Conservation (phyloP, 2,329 filamentous ascomycete genomes). For the Aspergillus sp. region DNA sequence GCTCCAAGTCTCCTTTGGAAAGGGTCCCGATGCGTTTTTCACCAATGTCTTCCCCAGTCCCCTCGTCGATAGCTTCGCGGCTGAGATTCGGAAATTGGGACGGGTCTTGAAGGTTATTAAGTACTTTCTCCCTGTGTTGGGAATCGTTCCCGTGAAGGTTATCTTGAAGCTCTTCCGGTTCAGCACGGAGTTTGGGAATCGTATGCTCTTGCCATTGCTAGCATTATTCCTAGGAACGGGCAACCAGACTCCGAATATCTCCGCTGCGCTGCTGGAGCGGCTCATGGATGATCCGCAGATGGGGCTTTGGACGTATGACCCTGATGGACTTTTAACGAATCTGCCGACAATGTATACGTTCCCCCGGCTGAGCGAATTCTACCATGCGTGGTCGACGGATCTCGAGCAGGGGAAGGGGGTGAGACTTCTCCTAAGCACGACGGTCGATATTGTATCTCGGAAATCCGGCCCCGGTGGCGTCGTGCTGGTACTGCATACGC, state of each 20-base stretch:
- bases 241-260: slow-evolving; percentile 74
- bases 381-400: slow-evolving; percentile 59
- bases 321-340: slow-evolving; percentile 59
- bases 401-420: slow-evolving; percentile 56
- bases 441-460: slow-evolving; percentile 51
- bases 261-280: slow-evolving; percentile 68
- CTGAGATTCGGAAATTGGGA: slow-evolving; percentile 60
- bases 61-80: slow-evolving; percentile 59
- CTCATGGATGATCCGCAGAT: slow-evolving; percentile 63
- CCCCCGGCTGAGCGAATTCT: slow-evolving; percentile 62
- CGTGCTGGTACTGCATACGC: slow-evolving; percentile 38
- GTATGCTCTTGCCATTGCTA: slow-evolving; percentile 72
- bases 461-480: slow-evolving; percentile 53
- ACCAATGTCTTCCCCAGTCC: slow-evolving; percentile 64
- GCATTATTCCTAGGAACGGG: slow-evolving; percentile 76
- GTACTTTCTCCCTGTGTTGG: slow-evolving; percentile 60
- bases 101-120: slow-evolving; percentile 61
- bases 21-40: slow-evolving; percentile 62
- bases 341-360: slow-evolving; percentile 64
- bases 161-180: slow-evolving; percentile 72
- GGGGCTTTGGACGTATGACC: slow-evolving; percentile 64
- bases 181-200: slow-evolving; percentile 70
- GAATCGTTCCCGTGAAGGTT: slow-evolving; percentile 63
- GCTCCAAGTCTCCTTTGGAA: slow-evolving; percentile 64
- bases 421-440: slow-evolving; percentile 52